Evolutionary conservation across 495 filamentous ascomycete species (phyloP).

Genomic region (Xylaria cubensis): DNA sequence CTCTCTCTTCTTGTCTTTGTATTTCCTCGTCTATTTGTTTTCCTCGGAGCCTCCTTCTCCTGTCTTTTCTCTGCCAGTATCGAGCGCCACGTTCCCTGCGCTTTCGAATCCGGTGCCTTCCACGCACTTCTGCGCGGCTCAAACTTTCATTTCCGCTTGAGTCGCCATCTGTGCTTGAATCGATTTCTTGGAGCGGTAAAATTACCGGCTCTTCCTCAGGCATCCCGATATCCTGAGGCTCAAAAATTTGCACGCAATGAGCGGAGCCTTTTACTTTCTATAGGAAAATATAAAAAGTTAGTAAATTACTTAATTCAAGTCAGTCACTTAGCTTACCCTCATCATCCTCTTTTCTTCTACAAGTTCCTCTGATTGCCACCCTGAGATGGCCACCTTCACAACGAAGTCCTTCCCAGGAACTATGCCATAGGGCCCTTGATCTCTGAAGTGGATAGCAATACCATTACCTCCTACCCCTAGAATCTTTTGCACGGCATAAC

Average conservation of each 20-base stretch:
- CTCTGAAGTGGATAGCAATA: constrained; percentile 16
- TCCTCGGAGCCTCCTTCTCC: not conserved
- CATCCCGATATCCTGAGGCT: not conserved
- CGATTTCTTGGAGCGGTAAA: not conserved
- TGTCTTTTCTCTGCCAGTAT: not conserved
- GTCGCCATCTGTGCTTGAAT: constrained; percentile 22
- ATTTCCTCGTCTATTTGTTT: not conserved
- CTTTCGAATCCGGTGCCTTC: not conserved
- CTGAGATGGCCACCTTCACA: constrained; percentile 2
- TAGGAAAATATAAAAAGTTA: not conserved
- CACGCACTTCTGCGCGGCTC: not conserved
- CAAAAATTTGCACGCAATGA: constrained; percentile 15
- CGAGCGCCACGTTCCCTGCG: not conserved
- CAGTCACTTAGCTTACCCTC: constrained; percentile 6
- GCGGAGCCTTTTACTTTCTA: constrained; percentile 26
- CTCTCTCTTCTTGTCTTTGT: not conserved
- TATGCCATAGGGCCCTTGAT: not conserved
- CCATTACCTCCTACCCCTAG: constrained; percentile 19
- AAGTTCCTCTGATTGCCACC: not conserved
- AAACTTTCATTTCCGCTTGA: constrained; percentile 28
- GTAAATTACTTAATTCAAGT: not conserved
- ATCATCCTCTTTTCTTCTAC: constrained; percentile 21
- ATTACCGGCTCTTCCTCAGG: not conserved
- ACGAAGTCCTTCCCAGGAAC: constrained; percentile 4
- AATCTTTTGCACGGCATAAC: not conserved